Conservation (phyloP, 2,329 filamentous ascomycete genomes). For the Fusarium chaquense region DNA sequence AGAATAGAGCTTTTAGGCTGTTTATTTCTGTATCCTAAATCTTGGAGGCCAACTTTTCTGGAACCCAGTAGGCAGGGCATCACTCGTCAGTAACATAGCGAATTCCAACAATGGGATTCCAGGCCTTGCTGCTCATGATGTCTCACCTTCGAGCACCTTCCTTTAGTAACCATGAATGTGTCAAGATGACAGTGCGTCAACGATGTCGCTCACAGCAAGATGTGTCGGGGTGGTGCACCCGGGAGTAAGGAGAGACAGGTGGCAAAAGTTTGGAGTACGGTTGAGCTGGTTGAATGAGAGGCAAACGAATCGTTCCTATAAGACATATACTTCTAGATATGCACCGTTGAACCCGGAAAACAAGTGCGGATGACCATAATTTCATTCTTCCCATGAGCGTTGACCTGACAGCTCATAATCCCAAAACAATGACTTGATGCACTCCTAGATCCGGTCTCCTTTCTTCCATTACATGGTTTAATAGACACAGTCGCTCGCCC, state of each 20-base stretch:
- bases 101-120: too few species aligned
- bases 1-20: too few species aligned
- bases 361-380: neutral
- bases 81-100: neutral
- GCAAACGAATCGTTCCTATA: neutral
- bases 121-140: fast-evolving
- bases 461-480: neutral
- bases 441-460: neutral
- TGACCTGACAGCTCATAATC: neutral
- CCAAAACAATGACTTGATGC: neutral
- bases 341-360: neutral
- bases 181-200: neutral
- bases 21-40: too few species aligned
- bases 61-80: too few species aligned
- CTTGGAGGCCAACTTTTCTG: too few species aligned
- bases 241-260: neutral
- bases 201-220: neutral
- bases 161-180: neutral
- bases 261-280: neutral
- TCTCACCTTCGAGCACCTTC: fast-evolving
- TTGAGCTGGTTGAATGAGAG: neutral
- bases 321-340: neutral
- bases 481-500: too few species aligned
- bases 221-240: neutral
- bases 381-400: neutral